Evolutionary conservation across 257 asterid genomes (phyloP).

Genomic region (Jaltomata sinuosa): DNA sequence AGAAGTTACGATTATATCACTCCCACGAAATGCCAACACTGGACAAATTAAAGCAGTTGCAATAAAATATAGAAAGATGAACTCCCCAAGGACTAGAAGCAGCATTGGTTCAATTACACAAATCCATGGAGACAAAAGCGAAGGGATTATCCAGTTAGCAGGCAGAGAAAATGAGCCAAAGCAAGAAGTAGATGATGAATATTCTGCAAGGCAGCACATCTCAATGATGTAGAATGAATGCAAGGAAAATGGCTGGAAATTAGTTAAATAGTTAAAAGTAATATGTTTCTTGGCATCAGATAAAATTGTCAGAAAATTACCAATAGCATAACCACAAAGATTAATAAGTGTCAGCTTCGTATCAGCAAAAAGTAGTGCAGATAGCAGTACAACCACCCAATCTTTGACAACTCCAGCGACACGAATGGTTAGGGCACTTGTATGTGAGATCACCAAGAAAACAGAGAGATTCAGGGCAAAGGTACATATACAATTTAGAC

Average conservation of each 20-base stretch:
- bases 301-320: conserved; percentile 22
- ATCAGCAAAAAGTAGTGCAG: conserved; percentile 92
- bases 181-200: neutral
- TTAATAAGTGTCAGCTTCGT: conserved; percentile 75
- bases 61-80: neutral
- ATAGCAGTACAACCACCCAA: conserved; percentile 93
- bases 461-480: conserved; percentile 95
- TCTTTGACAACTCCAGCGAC: conserved; percentile 99
- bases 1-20: neutral
- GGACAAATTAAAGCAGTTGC: neutral
- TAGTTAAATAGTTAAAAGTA: neutral
- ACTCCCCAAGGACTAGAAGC: neutral
- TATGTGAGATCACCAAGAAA: conserved; percentile 90
- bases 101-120: neutral
- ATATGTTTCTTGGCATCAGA: neutral
- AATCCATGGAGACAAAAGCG: neutral
- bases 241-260: neutral
- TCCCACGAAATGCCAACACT: neutral
- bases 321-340: conserved; percentile 88
- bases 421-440: conserved; percentile 97
- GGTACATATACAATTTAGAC: conserved; percentile 81
- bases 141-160: neutral
- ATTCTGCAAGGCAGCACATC: neutral
- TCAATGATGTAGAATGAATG: neutral
- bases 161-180: neutral